Evolutionary conservation across 768 basidiomycete genomes (phyloP), one percentile per base, ranked within the genome.

Genomic region (Leccinum boreale): DNA sequence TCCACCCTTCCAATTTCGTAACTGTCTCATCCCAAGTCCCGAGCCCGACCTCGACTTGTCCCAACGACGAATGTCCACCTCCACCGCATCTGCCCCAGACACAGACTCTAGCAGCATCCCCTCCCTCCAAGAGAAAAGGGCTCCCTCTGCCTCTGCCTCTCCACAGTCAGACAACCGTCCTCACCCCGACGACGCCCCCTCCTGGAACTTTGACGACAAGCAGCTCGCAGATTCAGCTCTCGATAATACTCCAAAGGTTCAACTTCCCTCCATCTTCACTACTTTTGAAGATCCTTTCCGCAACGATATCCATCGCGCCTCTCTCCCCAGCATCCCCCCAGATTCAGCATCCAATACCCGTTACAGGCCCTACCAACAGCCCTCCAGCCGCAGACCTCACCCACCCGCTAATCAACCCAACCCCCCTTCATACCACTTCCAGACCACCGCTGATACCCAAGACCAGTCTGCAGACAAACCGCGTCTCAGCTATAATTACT

Each of bases 51-150:
- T 82, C 61, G 31, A 84, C 72, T 84, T 87, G 48, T 31, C 67
- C 58, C 62, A 62, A 56, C 81, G 89, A 67, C 86, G 89, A 68
- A 90, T 92, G 90, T 90, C 90, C 73, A 80, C 81, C 70, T 89
- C 86, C 62, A 85, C 84, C 52, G 79, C 83, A 58, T 89, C 89
- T 15, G 78, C 80, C 15, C 79, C 85, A 39, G 87, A 88, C 74
- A 77, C 73, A 3, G 88, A 90, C 73, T 36, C 68, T 2, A 81
- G 78, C 74, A 81, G 77, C 69, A 74, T 79, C 58, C 77, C 81
- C 60, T 85, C 85, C 46, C 77, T 81, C 52, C 77, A 75, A 9
- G 86, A 88, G 65, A 89, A 77, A 68, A 85, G 82, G 57, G 72
- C 78, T 4, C 69, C 79, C 29, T 83, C 85, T 1, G 84, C 87